Evolutionary conservation across 2,329 filamentous ascomycete species (phyloP).

Genomic region (Fusarium sp.): DNA sequence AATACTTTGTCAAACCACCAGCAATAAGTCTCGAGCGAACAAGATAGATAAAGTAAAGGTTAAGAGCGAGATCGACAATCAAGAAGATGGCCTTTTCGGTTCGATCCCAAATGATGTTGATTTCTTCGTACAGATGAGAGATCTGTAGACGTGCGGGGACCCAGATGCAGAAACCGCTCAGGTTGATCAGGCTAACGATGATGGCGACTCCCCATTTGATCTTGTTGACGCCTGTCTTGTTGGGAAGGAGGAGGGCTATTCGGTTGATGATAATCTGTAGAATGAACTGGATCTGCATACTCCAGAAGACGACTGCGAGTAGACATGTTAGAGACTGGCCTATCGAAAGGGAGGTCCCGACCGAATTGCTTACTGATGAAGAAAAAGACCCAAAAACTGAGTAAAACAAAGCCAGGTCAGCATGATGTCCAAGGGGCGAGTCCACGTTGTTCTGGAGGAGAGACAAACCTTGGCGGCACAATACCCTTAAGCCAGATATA

Average conservation of each 20-base stretch:
- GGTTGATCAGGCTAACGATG: conserved; percentile 24
- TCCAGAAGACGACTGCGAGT: conserved; percentile 23
- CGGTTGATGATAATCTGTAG: conserved; percentile 35
- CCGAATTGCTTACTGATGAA: conserved; percentile 25
- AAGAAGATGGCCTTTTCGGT: conserved; percentile 32
- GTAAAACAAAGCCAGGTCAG: not conserved
- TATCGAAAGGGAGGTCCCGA: too few species aligned
- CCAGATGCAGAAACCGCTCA: conserved; percentile 35
- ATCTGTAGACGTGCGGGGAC: conserved; percentile 27
- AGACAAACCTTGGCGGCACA: conserved; percentile 11
- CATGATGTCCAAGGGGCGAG: fast-evolving
- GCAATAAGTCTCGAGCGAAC: conserved; percentile 25
- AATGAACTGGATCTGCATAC: conserved; percentile 35
- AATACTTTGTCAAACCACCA: conserved; percentile 27
- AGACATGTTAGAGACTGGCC: not conserved
- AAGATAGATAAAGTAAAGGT: conserved; percentile 34
- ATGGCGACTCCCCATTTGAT: conserved; percentile 25
- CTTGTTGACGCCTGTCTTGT: conserved; percentile 20
- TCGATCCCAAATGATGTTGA: conserved; percentile 34
- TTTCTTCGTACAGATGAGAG: conserved; percentile 21
- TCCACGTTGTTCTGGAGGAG: not conserved
- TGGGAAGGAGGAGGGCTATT: conserved; percentile 24
- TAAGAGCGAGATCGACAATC: conserved; percentile 24
- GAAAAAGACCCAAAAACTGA: conserved; percentile 34
- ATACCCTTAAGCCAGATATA: conserved; percentile 22